Base-by-base conservation (phyloP, 257 asterid genomes). In the Gentiana straminea region DNA sequence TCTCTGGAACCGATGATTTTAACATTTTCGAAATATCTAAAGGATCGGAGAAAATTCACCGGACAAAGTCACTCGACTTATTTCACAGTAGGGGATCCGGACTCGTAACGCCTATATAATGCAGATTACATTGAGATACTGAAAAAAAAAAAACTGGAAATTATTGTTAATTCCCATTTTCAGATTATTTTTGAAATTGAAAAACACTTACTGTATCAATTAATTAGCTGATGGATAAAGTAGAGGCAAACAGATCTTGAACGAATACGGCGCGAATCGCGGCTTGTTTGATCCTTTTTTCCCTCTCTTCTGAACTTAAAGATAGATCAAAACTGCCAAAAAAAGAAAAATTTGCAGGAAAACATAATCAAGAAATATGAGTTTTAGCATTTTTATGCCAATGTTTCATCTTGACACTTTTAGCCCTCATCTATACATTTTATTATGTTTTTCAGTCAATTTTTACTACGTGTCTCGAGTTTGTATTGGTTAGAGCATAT, bases 291-390 rank as follows among this genome's bases (percentile, higher is more conserved):
- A 66, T 83, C 66, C 87, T 75, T 54, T 75, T 60, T 61, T 89
- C 92, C 56, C 79, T 82, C 71, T 89, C 97, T 75, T 89, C 97
- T 33, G 60, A 64, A 64, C 86, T 89, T 68, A 81, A 71, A 39
- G 84, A 78, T 49, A 86, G 74, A 52, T 81, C 86, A 47, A 75
- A 76, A 68, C 97, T 86, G 86, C 77, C 69, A 64, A 24, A 24
- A 24, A 24, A 15, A 15, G 0, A 24, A 24, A 24, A n/a, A 15
- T 3, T 32, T 35, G 35, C 11, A 49, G 46, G 51, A 54, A 71
- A 4, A 35, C 41, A 54, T 48, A 52, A 57, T 24, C 35, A 15
- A 47, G 13, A 74, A 8, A 10, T 5, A 41, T 41, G 9, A 41
- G 9, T 10, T 10, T 5, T 41, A 41, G 46, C 44, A 7, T 41